A percentile compares a stretch with the other conserved stretches of the same genome.
These are phyloP conservation scores for Ceratobasidium sp. DNA, from an alignment of 1,284 basidiomycete species.

Conservation along the genomic window DNA sequence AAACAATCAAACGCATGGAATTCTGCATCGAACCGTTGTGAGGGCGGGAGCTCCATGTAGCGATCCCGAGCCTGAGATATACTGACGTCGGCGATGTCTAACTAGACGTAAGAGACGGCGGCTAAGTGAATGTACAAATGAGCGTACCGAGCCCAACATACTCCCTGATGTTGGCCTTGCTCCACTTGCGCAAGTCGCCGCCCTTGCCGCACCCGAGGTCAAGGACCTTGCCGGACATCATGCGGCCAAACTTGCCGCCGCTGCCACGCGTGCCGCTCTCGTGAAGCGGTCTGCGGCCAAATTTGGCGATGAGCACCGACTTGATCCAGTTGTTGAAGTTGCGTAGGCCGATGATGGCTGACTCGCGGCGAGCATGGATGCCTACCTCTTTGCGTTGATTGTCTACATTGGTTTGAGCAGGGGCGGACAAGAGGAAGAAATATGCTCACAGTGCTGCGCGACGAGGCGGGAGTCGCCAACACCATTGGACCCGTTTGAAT, in stretches of 20 bases:
- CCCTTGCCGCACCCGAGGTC: conserved; percentile 99
- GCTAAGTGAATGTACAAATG: conserved; percentile 48
- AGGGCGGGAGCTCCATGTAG: conserved; percentile 51
- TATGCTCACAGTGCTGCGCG: conserved; percentile 70
- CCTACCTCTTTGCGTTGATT: conserved; percentile 93
- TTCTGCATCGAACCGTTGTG: conserved; percentile 71
- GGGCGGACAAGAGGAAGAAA: not conserved
- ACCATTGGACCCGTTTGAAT: conserved; percentile 49
- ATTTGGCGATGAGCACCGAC: conserved; percentile 89
- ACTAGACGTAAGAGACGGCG: not conserved
- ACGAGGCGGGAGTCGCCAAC: conserved; percentile 71
- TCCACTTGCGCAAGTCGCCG: conserved; percentile 96
- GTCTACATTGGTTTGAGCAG: conserved; percentile 59
- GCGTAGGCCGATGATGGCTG: conserved; percentile 95
- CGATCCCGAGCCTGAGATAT: conserved; percentile 87
- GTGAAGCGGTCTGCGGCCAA: conserved; percentile 63
- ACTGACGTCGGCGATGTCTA: conserved; percentile 92
- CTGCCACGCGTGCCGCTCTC: conserved; percentile 49
- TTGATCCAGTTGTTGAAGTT: conserved; percentile 99
- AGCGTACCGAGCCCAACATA: conserved; percentile 79
- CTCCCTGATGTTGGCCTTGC: conserved; percentile 81
- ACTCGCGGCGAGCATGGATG: conserved; percentile 81
- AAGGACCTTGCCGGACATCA: conserved; percentile 73
- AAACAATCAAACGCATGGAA: conserved; percentile 94
- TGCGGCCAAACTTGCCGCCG: conserved; percentile 50